These are phyloP conservation scores for Pyropia haitanensis DNA, from an alignment of 23 red algal genomes.

Conservation along the genomic window DNA sequence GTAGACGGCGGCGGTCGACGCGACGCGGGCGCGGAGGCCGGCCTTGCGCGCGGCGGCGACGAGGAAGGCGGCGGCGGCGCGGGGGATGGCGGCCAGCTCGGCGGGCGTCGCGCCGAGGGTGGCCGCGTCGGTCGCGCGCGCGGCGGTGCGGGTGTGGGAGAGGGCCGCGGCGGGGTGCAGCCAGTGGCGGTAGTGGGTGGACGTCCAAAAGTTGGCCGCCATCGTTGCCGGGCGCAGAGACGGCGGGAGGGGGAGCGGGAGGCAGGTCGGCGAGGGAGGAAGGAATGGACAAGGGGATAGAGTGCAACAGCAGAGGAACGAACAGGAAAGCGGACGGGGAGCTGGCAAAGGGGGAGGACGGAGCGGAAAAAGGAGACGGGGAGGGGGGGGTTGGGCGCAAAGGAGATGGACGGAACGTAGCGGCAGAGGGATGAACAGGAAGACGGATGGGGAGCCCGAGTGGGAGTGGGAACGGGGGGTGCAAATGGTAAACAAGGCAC, in stretches of 20 bases:
- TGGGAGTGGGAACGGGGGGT: too few species aligned
- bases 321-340: background rate
- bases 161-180: conserved; percentile 41
- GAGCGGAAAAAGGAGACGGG: too few species aligned
- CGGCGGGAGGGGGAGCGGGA: background rate
- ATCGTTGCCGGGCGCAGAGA: conserved; percentile 6
- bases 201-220: conserved; percentile 84
- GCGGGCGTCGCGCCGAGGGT: too few species aligned
- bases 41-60: conserved; percentile 33
- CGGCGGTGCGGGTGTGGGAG: background rate
- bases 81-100: background rate
- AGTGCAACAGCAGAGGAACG: background rate
- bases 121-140: too few species aligned
- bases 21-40: conserved; percentile 61
- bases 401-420: too few species aligned
- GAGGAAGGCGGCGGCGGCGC: background rate
- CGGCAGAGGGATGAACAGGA: background rate
- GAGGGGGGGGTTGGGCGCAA: too few species aligned
- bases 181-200: conserved; percentile 69
- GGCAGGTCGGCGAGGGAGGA: background rate
- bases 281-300: background rate
- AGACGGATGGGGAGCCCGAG: too few species aligned
- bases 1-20: conserved; percentile 67
- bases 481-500: too few species aligned
- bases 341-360: too few species aligned